These are phyloP conservation scores for Calendula officinalis DNA, from an alignment of 129 eudicot species.

Conservation along the genomic window DNA sequence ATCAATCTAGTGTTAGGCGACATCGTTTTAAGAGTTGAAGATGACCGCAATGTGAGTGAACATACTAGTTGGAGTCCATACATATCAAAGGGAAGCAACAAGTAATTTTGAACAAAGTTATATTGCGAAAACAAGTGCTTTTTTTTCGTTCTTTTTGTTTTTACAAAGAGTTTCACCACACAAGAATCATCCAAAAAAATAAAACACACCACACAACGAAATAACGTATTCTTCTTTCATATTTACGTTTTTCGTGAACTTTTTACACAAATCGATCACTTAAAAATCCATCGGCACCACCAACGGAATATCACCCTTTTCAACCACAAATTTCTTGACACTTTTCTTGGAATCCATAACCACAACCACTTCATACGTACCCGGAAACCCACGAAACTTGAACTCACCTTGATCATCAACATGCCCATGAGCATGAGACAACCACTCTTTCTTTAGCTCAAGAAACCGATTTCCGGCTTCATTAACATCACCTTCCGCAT, in stretches of 20 bases:
- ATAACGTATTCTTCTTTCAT: background rate
- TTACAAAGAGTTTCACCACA: too few species aligned
- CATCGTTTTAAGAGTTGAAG: too few species aligned
- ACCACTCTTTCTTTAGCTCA: slow-evolving; percentile 81
- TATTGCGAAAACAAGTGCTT: too few species aligned
- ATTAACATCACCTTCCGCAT: slow-evolving; percentile 87
- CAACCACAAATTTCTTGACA: slow-evolving; percentile 64
- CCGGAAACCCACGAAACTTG: slow-evolving; percentile 74
- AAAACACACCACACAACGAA: background rate
- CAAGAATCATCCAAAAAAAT: background rate
- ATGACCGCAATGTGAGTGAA: too few species aligned
- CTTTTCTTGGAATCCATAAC: slow-evolving; percentile 30
- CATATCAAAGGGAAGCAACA: too few species aligned
- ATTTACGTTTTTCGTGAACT: background rate
- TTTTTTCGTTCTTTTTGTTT: too few species aligned
- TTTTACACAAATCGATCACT: background rate
- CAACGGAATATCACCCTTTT: slow-evolving; percentile 57
- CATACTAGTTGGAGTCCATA: too few species aligned
- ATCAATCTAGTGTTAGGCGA: too few species aligned
- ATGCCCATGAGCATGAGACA: slow-evolving; percentile 61
- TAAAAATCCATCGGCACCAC: slow-evolving; percentile 46
- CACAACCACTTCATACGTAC: slow-evolving; percentile 58
- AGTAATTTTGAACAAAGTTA: too few species aligned
- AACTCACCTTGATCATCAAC: slow-evolving; percentile 56
- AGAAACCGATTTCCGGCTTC: slow-evolving; percentile 73